These are phyloP conservation scores for Eucalyptus polybractea DNA, from an alignment of 345 rosid species.

Conservation along the genomic window DNA sequence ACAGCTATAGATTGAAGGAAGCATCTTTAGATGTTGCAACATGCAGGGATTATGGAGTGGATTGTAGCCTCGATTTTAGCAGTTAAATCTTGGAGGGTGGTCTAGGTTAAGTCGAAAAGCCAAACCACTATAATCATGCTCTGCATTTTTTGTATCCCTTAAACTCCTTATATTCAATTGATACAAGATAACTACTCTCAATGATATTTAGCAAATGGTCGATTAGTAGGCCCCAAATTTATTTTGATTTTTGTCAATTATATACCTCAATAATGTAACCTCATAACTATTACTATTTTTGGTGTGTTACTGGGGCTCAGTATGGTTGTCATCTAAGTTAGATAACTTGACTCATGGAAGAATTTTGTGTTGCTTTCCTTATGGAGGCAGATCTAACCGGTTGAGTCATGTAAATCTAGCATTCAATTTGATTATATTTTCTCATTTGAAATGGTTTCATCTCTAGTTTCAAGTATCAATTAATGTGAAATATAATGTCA, in stretches of 20 bases:
- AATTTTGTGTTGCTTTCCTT: neutral
- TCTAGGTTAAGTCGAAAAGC: neutral
- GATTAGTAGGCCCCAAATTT: too few relatives aligned
- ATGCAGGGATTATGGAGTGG: neutral
- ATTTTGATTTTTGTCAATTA: too few relatives aligned
- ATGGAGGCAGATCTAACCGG: neutral
- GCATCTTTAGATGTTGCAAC: neutral
- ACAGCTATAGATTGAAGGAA: neutral
- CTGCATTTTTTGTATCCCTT: neutral
- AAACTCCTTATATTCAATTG: neutral
- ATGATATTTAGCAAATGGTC: too few relatives aligned
- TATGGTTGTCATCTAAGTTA: neutral
- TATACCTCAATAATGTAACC: too few relatives aligned
- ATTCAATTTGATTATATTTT: too few relatives aligned
- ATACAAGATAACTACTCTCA: neutral
- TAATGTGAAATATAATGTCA: neutral
- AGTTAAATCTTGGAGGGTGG: neutral
- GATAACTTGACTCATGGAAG: neutral
- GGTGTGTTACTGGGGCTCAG: accelerated
- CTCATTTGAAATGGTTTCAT: too few relatives aligned
- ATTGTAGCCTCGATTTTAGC: neutral
- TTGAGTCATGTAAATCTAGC: too few relatives aligned
- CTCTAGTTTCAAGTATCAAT: neutral
- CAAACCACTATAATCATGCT: neutral
- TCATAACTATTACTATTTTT: too few relatives aligned